Percentiles rank a stretch among this genome's conserved stretches.
phyloP scores from a whole-genome alignment of 495 filamentous ascomycete species.

The Immersiella caudata region DNA sequence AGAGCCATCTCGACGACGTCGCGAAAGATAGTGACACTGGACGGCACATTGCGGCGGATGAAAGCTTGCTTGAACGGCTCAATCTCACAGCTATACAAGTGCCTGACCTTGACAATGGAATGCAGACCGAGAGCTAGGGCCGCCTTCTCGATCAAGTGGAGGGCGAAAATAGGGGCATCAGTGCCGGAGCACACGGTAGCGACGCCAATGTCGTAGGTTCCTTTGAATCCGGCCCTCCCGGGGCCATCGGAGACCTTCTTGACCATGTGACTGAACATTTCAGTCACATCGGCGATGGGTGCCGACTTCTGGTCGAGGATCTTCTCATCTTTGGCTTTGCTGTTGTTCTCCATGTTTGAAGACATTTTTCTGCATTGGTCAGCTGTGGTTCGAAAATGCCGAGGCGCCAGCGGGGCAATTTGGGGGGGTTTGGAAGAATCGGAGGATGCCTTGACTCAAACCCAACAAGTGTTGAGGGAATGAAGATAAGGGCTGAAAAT shows the following conservation, averaged over 20 bases:
- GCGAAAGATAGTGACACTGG: slow-evolving; percentile 61
- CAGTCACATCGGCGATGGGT: slow-evolving; percentile 29
- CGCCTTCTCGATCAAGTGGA: slow-evolving; percentile 52
- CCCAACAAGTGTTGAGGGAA: too few relatives aligned
- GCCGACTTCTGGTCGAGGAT: not conserved
- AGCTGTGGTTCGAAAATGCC: too few relatives aligned
- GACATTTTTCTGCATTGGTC: not conserved
- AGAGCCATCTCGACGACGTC: slow-evolving; percentile 65
- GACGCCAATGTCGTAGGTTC: slow-evolving; percentile 51
- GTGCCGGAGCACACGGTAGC: slow-evolving; percentile 85
- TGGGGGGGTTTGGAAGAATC: too few relatives aligned
- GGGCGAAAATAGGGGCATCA: slow-evolving; percentile 72
- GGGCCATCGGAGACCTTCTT: not conserved
- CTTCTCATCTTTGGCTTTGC: not conserved
- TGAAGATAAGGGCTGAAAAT: too few relatives aligned
- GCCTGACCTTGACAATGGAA: slow-evolving; percentile 52
- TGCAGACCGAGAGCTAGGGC: slow-evolving; percentile 20
- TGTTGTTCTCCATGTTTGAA: not conserved
- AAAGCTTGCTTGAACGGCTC: slow-evolving; percentile 78
- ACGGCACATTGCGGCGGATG: slow-evolving; percentile 73
- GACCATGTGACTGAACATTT: slow-evolving; percentile 41
- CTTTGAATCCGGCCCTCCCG: slow-evolving; percentile 10
- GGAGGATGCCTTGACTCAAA: too few relatives aligned
- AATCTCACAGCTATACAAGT: slow-evolving; percentile 80
- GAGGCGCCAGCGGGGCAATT: too few relatives aligned